These are phyloP conservation scores for Phytophthora hibernalis DNA, from an alignment of 352 stramenopile genomes.

Conservation along the genomic window DNA sequence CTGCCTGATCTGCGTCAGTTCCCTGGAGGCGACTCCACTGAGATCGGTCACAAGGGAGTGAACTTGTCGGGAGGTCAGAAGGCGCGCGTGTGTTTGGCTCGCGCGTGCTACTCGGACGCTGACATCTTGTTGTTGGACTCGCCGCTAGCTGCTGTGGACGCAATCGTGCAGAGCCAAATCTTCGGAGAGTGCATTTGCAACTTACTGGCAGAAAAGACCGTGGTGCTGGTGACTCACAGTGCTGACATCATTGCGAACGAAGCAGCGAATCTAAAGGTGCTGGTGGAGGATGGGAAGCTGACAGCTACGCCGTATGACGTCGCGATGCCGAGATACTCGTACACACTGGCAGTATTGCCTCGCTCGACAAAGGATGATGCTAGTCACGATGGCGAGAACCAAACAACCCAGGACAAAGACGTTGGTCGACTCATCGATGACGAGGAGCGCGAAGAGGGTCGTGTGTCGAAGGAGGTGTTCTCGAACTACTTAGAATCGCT, in stretches of 20 bases:
- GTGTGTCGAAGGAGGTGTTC: conserved; percentile 54
- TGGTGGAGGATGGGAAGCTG: conserved; percentile 36
- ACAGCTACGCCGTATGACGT: conserved; percentile 25
- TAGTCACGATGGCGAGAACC: conserved; percentile 12
- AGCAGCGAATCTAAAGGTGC: conserved; percentile 36
- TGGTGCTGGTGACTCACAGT: conserved; percentile 92
- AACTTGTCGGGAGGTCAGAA: conserved; percentile 96
- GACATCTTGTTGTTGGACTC: conserved; percentile 92
- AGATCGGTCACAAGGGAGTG: conserved; percentile 96
- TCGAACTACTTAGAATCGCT: conserved; percentile 47
- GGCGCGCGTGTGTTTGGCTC: conserved; percentile 69
- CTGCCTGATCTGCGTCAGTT: conserved; percentile 87
- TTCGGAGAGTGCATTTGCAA: conserved; percentile 65
- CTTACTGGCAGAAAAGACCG: conserved; percentile 55
- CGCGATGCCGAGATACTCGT: no score
- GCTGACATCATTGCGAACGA: conserved; percentile 51
- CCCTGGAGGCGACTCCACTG: conserved; percentile 87
- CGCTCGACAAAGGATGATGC: no score
- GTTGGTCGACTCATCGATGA: conserved; percentile 44
- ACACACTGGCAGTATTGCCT: conserved; percentile 13
- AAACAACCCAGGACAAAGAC: not conserved
- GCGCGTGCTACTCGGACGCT: conserved; percentile 65
- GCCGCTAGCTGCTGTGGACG: conserved; percentile 92
- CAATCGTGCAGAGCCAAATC: conserved; percentile 92
- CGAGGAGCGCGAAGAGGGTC: conserved; percentile 51